Evolutionary conservation across 78 protist genomes (phyloP), one percentile per base, ranked within the genome.

Genomic region (Monocercomonoides exilis): DNA sequence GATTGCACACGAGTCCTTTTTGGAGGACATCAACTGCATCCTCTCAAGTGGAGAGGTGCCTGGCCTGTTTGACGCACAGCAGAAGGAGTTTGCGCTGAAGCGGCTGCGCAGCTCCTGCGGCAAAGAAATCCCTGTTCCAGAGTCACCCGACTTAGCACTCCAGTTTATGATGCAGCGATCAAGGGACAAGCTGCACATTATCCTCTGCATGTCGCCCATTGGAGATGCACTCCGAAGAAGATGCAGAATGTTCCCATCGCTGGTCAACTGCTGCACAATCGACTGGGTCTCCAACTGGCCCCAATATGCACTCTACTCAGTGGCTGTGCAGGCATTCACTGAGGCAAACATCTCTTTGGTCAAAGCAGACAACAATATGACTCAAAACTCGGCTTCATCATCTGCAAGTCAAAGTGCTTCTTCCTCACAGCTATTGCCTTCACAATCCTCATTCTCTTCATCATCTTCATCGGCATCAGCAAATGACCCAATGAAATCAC

Each of bases 241-340:
- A 0, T 89, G 89, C 44, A 77, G 85, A n/a, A 84, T 85, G 84
- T 89, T 88, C 88, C 94, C 94, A 36, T 54, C 94, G 44, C 88
- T 92, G 4, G 36, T 92, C 38, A 85, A 77, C 80, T 88, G 92
- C 86, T 87, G 90, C 85, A 87, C 92, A 43, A 82, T 92, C 89
- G 94, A 92, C 79, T 92, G 91, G 91, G 84, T 87, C 89, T 38
- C 38, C 11, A 41, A 44, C 38, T 94, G 96, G 96, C 96, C 96
- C 32, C 41, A 2, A 5, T 92, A 91, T 32, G 96, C 95, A 11
- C 87, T 93, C 85, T 4, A n/a, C 35, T 1, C 87, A 4, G 94
- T 94, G 29, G 91, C 95, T 3, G 0, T n/a, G 32, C 2, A 33
- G n/a, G 42, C 44, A 41, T 45, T 38, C 21, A 90, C 45, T 70